Percentiles rank a stretch among this genome's conserved stretches.
phyloP scores from a whole-genome alignment of 331 rosid genomes.

The Quercus tomentella region DNA sequence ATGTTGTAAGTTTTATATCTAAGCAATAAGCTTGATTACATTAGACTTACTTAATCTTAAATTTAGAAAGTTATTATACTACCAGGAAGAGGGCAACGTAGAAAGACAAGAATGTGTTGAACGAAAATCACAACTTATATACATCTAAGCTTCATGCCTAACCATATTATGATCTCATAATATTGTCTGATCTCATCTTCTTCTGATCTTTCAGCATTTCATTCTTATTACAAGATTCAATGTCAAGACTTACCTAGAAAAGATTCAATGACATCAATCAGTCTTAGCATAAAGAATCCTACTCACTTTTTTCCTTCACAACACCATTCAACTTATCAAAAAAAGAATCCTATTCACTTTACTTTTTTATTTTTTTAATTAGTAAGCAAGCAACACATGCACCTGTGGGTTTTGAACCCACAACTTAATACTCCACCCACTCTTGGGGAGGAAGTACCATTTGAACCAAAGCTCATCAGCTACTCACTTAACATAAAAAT shows the following conservation, averaged over 20 bases:
- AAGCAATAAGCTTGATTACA: not conserved
- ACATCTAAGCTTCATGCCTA: not conserved
- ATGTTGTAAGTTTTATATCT: not conserved
- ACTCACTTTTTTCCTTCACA: not conserved
- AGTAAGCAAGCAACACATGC: too few species aligned
- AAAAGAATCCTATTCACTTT: not conserved
- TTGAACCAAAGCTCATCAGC: too few species aligned
- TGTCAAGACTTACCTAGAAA: not conserved
- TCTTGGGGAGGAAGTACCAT: too few species aligned
- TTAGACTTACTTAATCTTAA: not conserved
- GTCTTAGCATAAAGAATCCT: not conserved
- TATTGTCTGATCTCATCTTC: not conserved
- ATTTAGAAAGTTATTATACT: not conserved
- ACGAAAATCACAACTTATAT: not conserved
- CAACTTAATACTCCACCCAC: too few species aligned
- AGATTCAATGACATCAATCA: not conserved
- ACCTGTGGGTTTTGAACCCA: too few species aligned
- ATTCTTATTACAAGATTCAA: not conserved
- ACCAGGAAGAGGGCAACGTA: not conserved
- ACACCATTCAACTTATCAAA: too few species aligned
- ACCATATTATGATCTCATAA: not conserved
- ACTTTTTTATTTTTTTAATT: too few species aligned
- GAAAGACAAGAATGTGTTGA: not conserved
- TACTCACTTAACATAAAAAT: too few species aligned
- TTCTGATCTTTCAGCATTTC: not conserved